Base-by-base conservation (phyloP, 202 grass and related monocot genomes). In the Setaria viridis region DNA sequence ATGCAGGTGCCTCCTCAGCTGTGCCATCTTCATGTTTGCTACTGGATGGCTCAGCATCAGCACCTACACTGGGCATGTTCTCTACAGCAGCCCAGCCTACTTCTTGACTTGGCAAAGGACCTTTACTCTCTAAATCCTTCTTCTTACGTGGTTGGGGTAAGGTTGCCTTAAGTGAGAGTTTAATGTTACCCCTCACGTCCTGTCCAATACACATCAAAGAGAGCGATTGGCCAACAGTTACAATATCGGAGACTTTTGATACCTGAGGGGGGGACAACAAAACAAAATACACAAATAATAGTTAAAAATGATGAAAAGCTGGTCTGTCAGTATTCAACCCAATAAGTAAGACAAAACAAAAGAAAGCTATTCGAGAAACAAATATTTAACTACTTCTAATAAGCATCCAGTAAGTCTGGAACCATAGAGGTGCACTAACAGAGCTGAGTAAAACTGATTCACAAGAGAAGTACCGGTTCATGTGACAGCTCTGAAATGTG, bases 401-500 rank as follows among this genome's bases (percentile, higher is more conserved):
- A 48, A 73, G 43, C 35, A 37, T 37, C 35, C 35, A 82, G 25
- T 25, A 25, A 71, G 21, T 70, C 11, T 42, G 59, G 17, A 89
- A 47, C 46, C 63, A 50, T 35, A 77, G 57, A 49, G 32, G 55
- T 58, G n/a, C 65, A 53, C 45, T n/a, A 4, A 71, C 9, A 67
- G 19, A 63, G 62, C 60, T 21, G 66, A 35, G 83, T 51, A 76
- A 20, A 11, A 84, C 21, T 45, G 17, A 72, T 75, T 37, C 35
- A 37, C 72, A 60, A 80, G 78, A 85, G 57, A 90, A 86, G 77
- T 99, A 99, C 97, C 90, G 82, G 83, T 87, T 99, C 90, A 78
- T 99, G 91, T 72, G 93, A 93, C 59, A 99, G 77, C 83, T 99
- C 97, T 82, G 97, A 99, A 88, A 94, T 96, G 83, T 99, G 97